These are phyloP conservation scores for Tulasnella sp. DNA, from an alignment of 768 basidiomycete species.

Conservation along the genomic window DNA sequence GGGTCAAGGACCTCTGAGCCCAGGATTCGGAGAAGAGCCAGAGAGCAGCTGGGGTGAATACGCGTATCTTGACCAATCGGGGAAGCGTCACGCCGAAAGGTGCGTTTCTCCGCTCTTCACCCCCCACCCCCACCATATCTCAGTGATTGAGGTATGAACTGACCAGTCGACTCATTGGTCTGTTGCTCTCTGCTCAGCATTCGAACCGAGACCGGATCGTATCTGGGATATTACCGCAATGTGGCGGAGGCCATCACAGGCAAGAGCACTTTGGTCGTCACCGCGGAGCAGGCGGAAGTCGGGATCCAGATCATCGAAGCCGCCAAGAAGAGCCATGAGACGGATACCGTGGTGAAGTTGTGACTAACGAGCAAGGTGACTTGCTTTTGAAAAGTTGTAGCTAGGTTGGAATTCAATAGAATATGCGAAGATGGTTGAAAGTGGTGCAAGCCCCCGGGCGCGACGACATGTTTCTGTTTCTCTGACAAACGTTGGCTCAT, in stretches of 20 bases:
- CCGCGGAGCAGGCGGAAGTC: slow-evolving; percentile 13
- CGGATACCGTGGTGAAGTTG: background rate
- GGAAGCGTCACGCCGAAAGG: slow-evolving; percentile 4
- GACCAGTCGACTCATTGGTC: no score
- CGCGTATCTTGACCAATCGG: background rate
- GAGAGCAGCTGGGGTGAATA: slow-evolving; percentile 14
- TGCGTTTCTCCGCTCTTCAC: background rate
- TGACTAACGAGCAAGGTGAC: background rate
- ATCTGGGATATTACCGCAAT: slow-evolving; percentile 15
- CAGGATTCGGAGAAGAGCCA: slow-evolving; percentile 14
- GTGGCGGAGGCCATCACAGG: slow-evolving; percentile 15
- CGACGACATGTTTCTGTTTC: no score
- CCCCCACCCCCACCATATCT: background rate
- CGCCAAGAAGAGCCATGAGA: background rate
- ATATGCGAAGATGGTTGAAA: no score
- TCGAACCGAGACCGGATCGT: slow-evolving; percentile 7
- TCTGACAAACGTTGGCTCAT: no score
- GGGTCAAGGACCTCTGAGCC: slow-evolving; percentile 10
- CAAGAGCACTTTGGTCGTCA: slow-evolving; percentile 3
- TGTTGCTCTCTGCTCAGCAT: background rate
- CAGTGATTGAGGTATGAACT: background rate
- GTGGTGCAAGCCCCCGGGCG: no score
- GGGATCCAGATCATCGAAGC: background rate
- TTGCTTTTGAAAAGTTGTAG: no score
- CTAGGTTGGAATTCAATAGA: no score